Conservation (phyloP, 306 rosid species). For the Cucumis melo region DNA sequence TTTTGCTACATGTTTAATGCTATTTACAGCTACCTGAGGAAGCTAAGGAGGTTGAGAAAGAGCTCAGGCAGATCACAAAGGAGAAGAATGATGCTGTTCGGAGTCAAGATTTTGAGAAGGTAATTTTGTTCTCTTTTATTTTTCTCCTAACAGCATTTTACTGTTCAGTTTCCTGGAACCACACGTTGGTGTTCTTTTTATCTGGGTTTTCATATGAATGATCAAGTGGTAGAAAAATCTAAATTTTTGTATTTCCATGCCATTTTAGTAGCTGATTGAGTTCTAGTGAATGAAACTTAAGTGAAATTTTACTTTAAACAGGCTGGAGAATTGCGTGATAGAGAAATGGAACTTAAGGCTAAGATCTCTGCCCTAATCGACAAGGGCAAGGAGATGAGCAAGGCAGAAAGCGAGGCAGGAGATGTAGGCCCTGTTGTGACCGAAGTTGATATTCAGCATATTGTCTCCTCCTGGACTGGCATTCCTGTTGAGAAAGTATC, state of each 20-base stretch:
- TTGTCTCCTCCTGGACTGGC: constrained; percentile 89
- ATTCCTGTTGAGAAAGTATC: constrained; percentile 98
- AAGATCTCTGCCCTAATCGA: constrained; percentile 68
- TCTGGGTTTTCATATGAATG: background rate
- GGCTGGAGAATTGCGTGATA: constrained; percentile 94
- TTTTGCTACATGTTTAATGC: background rate
- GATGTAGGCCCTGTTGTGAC: constrained; percentile 75
- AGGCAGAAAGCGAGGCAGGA: constrained; percentile 94
- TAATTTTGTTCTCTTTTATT: constrained; percentile 9
- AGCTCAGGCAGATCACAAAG: constrained; percentile 75
- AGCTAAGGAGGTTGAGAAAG: constrained; percentile 81
- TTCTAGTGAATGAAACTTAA: background rate
- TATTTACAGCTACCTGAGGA: constrained; percentile 73
- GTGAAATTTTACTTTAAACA: constrained; percentile 12
- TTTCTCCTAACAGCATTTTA: background rate
- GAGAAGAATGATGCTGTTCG: constrained; percentile 88
- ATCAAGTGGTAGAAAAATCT: background rate
- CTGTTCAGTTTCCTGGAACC: background rate
- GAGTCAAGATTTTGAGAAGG: constrained; percentile 93
- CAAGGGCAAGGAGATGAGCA: constrained; percentile 90
- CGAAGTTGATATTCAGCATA: constrained; percentile 85
- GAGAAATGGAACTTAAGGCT: constrained; percentile 82
- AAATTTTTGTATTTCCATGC: background rate
- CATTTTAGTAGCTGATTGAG: constrained; percentile 3
- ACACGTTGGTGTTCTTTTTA: background rate